Base-by-base conservation (phyloP, 441 rosid species). In the Arabidopsis lyrata region DNA sequence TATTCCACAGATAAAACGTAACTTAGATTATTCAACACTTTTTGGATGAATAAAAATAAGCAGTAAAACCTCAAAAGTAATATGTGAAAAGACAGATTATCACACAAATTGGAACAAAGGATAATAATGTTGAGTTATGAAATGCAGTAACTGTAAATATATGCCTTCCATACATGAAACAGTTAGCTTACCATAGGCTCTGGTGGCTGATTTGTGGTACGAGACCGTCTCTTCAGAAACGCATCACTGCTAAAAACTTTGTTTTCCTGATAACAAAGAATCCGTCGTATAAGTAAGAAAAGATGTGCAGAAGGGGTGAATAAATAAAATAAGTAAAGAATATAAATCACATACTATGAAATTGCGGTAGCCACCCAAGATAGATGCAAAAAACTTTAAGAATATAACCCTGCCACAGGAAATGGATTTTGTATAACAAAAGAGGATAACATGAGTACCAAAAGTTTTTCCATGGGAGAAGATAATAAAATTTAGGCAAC, bases 291-390 rank as follows among this genome's bases (percentile, higher is more conserved):
- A 56, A 38, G 66, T 31, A 12, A 55, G 55, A 49, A 29, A 69
- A 63, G 55, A 44, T 53, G 48, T 20, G 45, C 39, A 49, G 49
- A 42, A 41, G 62, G 20, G 38, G 18, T 27, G 32, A 38, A 14
- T 27, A 66, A 49, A 59, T 10, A 58, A 61, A 27, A 55, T 16
- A 73, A 73, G 14, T 36, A 76, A 39, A 65, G 32, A 70, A 78
- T 36, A 55, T 45, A 68, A 29, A 5, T 60, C 57, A 18, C 99
- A 54, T 91, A 93, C 99, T 50, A 96, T 82, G 82, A 96, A 96
- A 83, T 96, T 96, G 86, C 97, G 99, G 80, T 96, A 96, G 87
- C 99, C 85, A 75, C 84, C 83, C 79, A 87, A 81, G 63, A 92
- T 82, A 69, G 97, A 93, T 63, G 98, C 97, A 81, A 96, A 89